Conservation (phyloP, 2,329 filamentous ascomycete genomes). For the Drechslerella coelobrocha region DNA sequence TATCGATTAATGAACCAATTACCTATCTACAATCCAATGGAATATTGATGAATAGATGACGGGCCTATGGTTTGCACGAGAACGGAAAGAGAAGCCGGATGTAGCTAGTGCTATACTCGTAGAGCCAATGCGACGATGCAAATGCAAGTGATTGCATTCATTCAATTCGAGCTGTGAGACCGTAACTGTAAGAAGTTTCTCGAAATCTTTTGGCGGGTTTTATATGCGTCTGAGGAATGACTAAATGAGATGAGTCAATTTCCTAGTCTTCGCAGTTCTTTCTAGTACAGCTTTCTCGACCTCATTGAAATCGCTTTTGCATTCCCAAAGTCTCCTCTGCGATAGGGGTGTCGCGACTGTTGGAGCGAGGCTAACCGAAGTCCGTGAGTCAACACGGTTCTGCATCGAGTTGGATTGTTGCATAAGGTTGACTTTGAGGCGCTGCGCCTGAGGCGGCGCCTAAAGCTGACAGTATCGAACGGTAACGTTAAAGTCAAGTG, state of each 20-base stretch:
- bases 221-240: background rate
- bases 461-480: background rate
- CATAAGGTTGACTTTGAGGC: slow-evolving; percentile 38
- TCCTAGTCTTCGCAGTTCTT: background rate
- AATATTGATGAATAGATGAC: background rate
- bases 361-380: background rate
- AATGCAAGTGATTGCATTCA: background rate
- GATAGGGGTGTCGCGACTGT: background rate
- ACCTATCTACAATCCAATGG: background rate
- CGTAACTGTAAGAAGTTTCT: no score
- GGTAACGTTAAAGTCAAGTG: background rate
- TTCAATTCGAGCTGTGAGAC: background rate
- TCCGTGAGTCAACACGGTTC: slow-evolving; percentile 25
- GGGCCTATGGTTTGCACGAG: no score
- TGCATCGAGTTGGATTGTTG: background rate
- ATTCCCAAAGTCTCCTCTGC: background rate
- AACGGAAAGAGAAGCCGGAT: background rate
- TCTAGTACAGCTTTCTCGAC: background rate
- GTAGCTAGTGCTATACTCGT: background rate
- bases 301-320: background rate
- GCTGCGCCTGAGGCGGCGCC: slow-evolving; percentile 5
- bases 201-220: no score
- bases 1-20: slow-evolving; percentile 3
- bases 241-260: background rate
- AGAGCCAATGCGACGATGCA: background rate